A percentile compares a stretch with the other conserved stretches of the same genome.
phyloP scores from a whole-genome alignment of 495 filamentous ascomycete genomes.

The Annulohypoxylon moriforme region DNA sequence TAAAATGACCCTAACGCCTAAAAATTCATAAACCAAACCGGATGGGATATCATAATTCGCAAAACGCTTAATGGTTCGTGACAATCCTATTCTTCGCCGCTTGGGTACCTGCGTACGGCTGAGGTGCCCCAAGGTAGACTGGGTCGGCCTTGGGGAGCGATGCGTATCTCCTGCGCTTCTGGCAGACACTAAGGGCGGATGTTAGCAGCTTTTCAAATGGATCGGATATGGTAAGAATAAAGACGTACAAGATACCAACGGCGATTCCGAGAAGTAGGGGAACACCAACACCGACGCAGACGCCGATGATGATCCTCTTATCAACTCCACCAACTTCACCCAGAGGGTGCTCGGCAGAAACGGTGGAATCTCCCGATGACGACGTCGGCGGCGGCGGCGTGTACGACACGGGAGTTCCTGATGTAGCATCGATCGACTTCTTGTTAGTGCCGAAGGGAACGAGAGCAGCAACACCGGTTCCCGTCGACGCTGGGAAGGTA shows the following conservation, averaged over 20 bases:
- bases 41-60: background rate
- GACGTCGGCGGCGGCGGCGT: slow-evolving; percentile 42
- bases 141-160: slow-evolving; percentile 23
- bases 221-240: background rate
- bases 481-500: slow-evolving; percentile 52
- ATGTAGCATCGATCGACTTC: slow-evolving; percentile 50
- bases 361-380: background rate
- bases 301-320: slow-evolving; percentile 56
- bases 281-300: slow-evolving; percentile 58
- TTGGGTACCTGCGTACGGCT: slow-evolving; percentile 4
- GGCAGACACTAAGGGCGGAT: slow-evolving; percentile 24
- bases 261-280: slow-evolving; percentile 50
- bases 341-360: slow-evolving; percentile 22
- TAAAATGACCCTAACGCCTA: background rate
- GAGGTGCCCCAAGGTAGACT: slow-evolving; percentile 11
- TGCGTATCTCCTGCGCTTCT: slow-evolving; percentile 30
- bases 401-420: slow-evolving; percentile 50
- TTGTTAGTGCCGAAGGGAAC: slow-evolving; percentile 55
- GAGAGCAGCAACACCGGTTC: slow-evolving; percentile 44
- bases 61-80: background rate
- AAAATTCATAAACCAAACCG: background rate
- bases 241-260: slow-evolving; percentile 52
- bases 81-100: slow-evolving; percentile 1
- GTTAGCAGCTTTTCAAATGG: slow-evolving; percentile 7
- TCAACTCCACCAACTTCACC: slow-evolving; percentile 43